Base-by-base conservation (phyloP, 2,329 filamentous ascomycete genomes). In the Aspergillus sp. region DNA sequence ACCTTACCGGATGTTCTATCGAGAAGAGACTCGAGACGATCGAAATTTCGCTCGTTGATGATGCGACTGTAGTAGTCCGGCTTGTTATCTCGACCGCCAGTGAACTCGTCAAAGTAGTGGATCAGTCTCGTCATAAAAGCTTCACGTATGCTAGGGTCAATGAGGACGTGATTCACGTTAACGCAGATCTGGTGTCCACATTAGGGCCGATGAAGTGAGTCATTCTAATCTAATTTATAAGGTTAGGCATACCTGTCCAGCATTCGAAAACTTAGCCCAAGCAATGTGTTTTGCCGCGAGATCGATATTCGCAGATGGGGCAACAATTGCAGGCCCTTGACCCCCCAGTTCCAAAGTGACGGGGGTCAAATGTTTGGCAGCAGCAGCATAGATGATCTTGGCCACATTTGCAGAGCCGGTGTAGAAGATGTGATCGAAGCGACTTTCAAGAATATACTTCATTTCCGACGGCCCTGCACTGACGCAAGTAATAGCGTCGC, bases 351-450 rank as follows among this genome's bases (percentile, higher is more conserved):
- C 81, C 2, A 83, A 70, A 0, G 75, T 75, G 1, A 73, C 72
- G 0, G 79, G 77, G 0, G 81, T 82, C n/a, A 83, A 71, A 59
- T 81, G 66, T 42, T 77, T 78, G 3, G 80, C 79, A 2, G 81
- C 80, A 4, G 79, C 78, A 1, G 66, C 64, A 53, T 72, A 68
- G 15, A 82, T 67, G 11, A 77, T 71, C 23, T 72, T 73, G 7
- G 69, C 80, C 13, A 81, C 70, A 15, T 63, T 69, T 8, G 72
- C 68, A 1, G 75, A 78, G 0, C 80, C 80, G 0, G 79, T 82
- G 64, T 78, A 82, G 70, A 81, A 82, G 48, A 82, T 78, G 58
- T 80, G 75, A 62, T 81, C 71, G 61, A 76, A 81, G 54, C 72
- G 74, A 8, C 72, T 67, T 30, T 75, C 66, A 1, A 82, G 71